phyloP scores from a whole-genome alignment of 768 basidiomycete genomes.

The Suillus brevipes region DNA sequence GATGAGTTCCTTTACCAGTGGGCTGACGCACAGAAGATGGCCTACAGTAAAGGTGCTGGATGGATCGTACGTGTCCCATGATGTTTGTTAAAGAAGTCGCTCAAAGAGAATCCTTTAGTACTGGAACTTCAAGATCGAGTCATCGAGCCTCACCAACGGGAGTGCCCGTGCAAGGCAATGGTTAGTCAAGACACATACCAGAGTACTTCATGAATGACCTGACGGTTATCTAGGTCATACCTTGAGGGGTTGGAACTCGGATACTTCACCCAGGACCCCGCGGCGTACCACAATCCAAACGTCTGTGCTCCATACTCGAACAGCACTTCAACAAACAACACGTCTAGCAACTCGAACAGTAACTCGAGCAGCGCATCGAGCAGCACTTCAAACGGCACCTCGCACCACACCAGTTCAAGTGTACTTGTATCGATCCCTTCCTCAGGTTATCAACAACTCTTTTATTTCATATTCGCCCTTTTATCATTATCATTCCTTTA shows the following conservation, averaged over 20 bases:
- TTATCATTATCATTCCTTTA: not conserved
- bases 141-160: slow-evolving; percentile 45
- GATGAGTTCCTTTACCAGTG: slow-evolving; percentile 62
- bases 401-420: slow-evolving; percentile 12
- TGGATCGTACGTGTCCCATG: slow-evolving; percentile 56
- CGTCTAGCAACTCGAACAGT: not conserved
- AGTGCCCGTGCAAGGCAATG: slow-evolving; percentile 57
- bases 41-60: slow-evolving; percentile 59
- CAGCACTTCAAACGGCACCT: slow-evolving; percentile 1
- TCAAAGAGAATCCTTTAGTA: slow-evolving; percentile 34
- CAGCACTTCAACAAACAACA: not conserved
- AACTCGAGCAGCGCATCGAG: not conserved
- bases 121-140: slow-evolving; percentile 71
- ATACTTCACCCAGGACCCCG: slow-evolving; percentile 63
- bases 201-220: not conserved
- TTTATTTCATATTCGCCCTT: not conserved
- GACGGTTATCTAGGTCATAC: slow-evolving; percentile 56
- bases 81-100: not conserved
- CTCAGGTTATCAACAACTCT: not conserved
- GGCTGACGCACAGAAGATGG: slow-evolving; percentile 76
- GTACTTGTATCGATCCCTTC: not conserved
- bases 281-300: slow-evolving; percentile 48
- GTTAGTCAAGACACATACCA: slow-evolving; percentile 35
- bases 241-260: slow-evolving; percentile 55
- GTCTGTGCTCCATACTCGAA: slow-evolving; percentile 60